Base-by-base conservation (phyloP, 2,329 filamentous ascomycete genomes). In the Fusarium sp. region DNA sequence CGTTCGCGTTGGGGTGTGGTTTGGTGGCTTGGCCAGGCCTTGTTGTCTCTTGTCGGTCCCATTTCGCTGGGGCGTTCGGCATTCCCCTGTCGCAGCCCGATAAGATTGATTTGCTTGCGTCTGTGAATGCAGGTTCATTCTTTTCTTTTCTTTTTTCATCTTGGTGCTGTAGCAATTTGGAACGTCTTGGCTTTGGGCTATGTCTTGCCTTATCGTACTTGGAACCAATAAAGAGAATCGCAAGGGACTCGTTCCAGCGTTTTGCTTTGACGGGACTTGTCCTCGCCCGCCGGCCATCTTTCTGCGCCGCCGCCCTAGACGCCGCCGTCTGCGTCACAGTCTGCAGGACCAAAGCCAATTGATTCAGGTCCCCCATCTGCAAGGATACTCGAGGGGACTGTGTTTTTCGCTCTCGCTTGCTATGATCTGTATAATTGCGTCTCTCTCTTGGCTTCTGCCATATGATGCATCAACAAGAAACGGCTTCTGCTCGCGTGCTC, bases 11-110 rank as follows among this genome's bases (percentile, higher is more conserved):
- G 55, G 58, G 57, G 49, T 61, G 59, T 32, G 55, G 47, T 58
- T 63, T 32, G 56, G 62, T 65, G 65, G 66, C 65, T 68, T 60
- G 60, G 61, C 59, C 65, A 42, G 55, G 45, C 52, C 57, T 54
- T 63, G 50, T 51, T 47, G 33, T 58, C 47, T 53, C 41, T 53
- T 37, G 17, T 33, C 43, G 43, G 57, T 33, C 37, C 53, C 61
- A 58, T 61, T 62, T 57, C 45, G 44, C 61, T 65, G 57, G 52
- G 56, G 61, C 35, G 57, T 21, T 31, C 33, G 55, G 44, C 43
- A 49, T 39, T 48, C 57, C 61, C 57, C 53, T 54, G 52, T 51
- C 45, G 35, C 38, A 47, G 41, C 38, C 53, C 51, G 67, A 69
- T 69, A 69, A 69, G 66, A 69, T 68, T 25, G 23, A 25, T 25